Base-by-base conservation (phyloP, 208 protist species). In the Trypanosomatidae sp. region DNA sequence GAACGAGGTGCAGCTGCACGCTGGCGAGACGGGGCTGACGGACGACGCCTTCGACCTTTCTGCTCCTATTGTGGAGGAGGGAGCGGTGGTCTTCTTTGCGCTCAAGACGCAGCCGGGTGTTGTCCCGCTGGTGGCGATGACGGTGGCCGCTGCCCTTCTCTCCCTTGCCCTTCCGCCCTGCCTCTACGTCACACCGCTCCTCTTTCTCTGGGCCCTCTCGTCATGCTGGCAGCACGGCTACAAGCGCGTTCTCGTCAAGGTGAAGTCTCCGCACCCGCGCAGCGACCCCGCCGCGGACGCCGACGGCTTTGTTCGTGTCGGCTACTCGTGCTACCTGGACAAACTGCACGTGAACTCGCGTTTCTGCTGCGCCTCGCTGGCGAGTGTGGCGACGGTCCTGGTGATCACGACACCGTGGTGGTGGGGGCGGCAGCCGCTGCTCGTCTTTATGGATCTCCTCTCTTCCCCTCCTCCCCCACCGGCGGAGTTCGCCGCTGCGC, bases 251-350 rank as follows among this genome's bases (percentile, higher is more conserved):
- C 64, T 85, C 36, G 88, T 88, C 58, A 71, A 64, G 62, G 28
- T 82, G 69, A 71, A 70, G 68, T 43, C 28, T 10, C 22, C 41
- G 7, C 30, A 43, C 13, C 62, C 53, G 7, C 56, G 13, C 15
- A 53, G 7, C 56, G 58, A 56, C 17, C 19, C 41, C 7, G 46
- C 36, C 3, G 56, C 46, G 25, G 44, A 55, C 56, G 6, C 4
- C 6, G 39, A 80, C 62, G 53, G 30, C n/a, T 81, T 52, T 44
- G 43, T 76, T 3, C 74, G 66, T 28, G 62, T 88, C 1, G 87
- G 84, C 30, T 87, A 86, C 72, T 92, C 87, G 13, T 81, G 62
- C 71, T 92, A 87, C 74, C 43, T n/a, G 5, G 87, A 92, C 66
- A 80, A 73, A 39, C 28, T 81, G 28, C 50, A 67, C 50, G 71